Base-by-base conservation (phyloP, 768 basidiomycete species). In the Lactarius akahatsu region DNA sequence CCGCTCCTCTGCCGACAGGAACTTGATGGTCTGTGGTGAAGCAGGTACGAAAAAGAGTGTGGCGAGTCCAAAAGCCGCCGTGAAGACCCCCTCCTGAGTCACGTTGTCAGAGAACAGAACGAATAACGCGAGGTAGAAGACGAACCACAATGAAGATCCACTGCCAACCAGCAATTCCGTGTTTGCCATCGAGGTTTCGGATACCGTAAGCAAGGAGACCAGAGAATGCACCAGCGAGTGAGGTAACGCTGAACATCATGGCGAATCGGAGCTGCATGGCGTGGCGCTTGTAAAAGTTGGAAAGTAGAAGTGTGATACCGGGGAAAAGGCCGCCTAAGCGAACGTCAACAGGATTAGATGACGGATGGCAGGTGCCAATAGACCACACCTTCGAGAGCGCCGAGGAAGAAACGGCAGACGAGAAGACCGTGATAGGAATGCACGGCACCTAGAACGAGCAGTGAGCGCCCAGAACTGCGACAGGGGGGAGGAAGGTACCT, bases 161-260 rank as follows among this genome's bases (percentile, higher is more conserved):
- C 15, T 83, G 78, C 87, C 87, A 89, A 0, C 84, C 87, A 3
- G 82, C 77, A 64, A 75, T 79, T 2, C 84, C 82, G 2, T 81
- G 79, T 18, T 80, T 74, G 8, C 84, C 84, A 50, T 85, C 74
- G 79, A 90, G 84, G 15, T 84, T 74, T 20, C 79, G 71, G 59
- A 90, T 86, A 0, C 80, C 85, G 32, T 83, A 77, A 0, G 87
- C 87, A 28, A 90, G 78, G 7, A 89, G 74, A 45, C 88, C 88
- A 4, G 86, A 86, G 70, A 88, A 86, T 0, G 84, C 82, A 1
- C 85, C 84, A 0, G 86, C 81, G 3, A 85, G 76, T 0, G 79
- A 79, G 1, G 79, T 77, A 4, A 78, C 76, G 8, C 74, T 74
- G 74, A 80, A 82, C 76, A 82, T 80, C 32, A 81, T 60, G n/a